These are phyloP conservation scores for Arthrobotrys musiformis DNA, from an alignment of 2,329 filamentous ascomycete genomes.

Conservation along the genomic window DNA sequence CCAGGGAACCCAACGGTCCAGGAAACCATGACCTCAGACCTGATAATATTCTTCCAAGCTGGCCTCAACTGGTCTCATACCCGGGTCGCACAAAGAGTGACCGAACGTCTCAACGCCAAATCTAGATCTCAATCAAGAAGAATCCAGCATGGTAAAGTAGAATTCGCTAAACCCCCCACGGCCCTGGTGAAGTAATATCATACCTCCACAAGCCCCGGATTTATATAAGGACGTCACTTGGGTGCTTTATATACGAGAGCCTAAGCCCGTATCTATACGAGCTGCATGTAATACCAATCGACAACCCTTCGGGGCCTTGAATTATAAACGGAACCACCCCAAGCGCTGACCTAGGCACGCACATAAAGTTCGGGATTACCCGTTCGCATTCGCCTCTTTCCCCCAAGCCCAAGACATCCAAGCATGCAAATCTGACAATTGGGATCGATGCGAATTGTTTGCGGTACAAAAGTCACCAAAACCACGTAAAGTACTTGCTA, in stretches of 20 bases:
- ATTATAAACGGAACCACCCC: not conserved
- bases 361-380: not conserved
- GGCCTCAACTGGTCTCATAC: too few species aligned
- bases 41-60: too few species aligned
- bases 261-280: not conserved
- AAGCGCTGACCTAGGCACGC: not conserved
- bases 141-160: not conserved
- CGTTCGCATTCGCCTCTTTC: too few species aligned
- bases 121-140: too few species aligned
- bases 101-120: not conserved
- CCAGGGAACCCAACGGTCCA: too few species aligned
- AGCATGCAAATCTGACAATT: not conserved
- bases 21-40: too few species aligned
- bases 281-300: not conserved
- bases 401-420: too few species aligned
- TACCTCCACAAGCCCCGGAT: not conserved
- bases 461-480: too few species aligned
- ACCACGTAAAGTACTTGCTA: not conserved
- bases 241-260: not conserved
- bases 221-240: too few species aligned
- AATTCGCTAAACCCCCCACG: slow-evolving; percentile 1
- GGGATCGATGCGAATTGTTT: not conserved
- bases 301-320: not conserved
- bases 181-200: not conserved
- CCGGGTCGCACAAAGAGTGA: not conserved